Conservation (phyloP, 2,329 filamentous ascomycete genomes). For the Ophioceras dolichostomum region DNA sequence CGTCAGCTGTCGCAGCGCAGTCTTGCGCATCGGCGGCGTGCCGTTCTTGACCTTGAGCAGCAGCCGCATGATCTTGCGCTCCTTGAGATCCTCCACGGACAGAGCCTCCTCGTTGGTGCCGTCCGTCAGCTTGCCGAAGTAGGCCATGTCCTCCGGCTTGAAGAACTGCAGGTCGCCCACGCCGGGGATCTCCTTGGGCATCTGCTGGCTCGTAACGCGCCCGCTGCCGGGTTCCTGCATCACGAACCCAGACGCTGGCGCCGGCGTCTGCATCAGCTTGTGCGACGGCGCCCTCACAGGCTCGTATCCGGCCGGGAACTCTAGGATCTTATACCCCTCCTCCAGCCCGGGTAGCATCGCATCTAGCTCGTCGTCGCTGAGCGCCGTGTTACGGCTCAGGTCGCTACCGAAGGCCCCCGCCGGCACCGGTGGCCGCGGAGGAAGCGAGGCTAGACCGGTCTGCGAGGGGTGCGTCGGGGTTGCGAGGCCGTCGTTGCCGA, state of each 20-base stretch:
- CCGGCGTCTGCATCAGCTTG: slow-evolving; percentile 61
- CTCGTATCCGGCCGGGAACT: slow-evolving; percentile 84
- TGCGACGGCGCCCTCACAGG: slow-evolving; percentile 67
- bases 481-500: slow-evolving; percentile 60
- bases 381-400: slow-evolving; percentile 65
- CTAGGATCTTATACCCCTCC: slow-evolving; percentile 86
- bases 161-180: slow-evolving; percentile 96
- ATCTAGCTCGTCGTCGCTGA: slow-evolving; percentile 92
- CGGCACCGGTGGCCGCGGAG: slow-evolving; percentile 26
- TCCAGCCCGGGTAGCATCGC: slow-evolving; percentile 76
- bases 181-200: slow-evolving; percentile 90
- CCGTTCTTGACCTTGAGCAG: slow-evolving; percentile 98
- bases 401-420: slow-evolving; percentile 78
- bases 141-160: slow-evolving; percentile 97
- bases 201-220: slow-evolving; percentile 72
- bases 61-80: slow-evolving; percentile 95
- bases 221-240: slow-evolving; percentile 90
- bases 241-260: slow-evolving; percentile 80
- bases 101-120: slow-evolving; percentile 84
- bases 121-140: slow-evolving; percentile 95
- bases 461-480: slow-evolving; percentile 67
- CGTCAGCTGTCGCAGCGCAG: slow-evolving; percentile 88
- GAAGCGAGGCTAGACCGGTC: slow-evolving; percentile 31
- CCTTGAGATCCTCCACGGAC: slow-evolving; percentile 90
- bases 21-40: slow-evolving; percentile 97